Evolutionary conservation across 1,139 yeast genomes (phyloP), one percentile per base, ranked within the genome.

Genomic region (Sugiyamaella paludigena): DNA sequence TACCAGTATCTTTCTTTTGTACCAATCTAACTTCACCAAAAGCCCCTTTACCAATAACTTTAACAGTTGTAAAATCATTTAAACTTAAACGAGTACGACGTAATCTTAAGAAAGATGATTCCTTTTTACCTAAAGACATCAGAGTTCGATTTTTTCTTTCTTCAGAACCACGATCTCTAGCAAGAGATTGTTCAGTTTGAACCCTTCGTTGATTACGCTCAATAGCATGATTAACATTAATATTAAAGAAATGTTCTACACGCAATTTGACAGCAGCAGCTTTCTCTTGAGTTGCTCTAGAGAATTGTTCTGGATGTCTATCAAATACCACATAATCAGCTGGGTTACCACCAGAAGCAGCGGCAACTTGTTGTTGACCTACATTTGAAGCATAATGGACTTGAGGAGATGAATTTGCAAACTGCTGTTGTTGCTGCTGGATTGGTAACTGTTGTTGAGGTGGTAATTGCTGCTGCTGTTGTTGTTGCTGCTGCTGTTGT

Each of bases 31-130:
- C 88, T 62, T 83, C 89, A 38, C 89, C 89, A 66, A 83, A 83
- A 1, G 88, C 88, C 42, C 89, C 89, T 61, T 83, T 83, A 40
- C 89, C 89, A 58, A 83, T 83, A 34, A 83, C 88, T 63, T 83
- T 83, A 52, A 83, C 85, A 3, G 88, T 83, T 33, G 70, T 74
- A 61, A 83, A 83, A 64, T 83, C 89, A 42, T 79, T 84, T 38
- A 83, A 72, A 2, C 80, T 75, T 45, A 83, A 70, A 56, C 81
- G 76, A 10, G 89, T 83, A 56, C 89, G 73, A 53, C 87, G 68
- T 51, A 83, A 73, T 42, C 89, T 72, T 62, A 83, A 71, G 55
- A 82, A 83, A 52, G 80, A 81, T 12, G 83, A 77, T 63, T 83
- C 89, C 59, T 83, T 81, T 57, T 79, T 79, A 35, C 88, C 87